phyloP scores from a whole-genome alignment of 192 early-diverging fungal genomes.

The Entomortierella beljakovae region DNA sequence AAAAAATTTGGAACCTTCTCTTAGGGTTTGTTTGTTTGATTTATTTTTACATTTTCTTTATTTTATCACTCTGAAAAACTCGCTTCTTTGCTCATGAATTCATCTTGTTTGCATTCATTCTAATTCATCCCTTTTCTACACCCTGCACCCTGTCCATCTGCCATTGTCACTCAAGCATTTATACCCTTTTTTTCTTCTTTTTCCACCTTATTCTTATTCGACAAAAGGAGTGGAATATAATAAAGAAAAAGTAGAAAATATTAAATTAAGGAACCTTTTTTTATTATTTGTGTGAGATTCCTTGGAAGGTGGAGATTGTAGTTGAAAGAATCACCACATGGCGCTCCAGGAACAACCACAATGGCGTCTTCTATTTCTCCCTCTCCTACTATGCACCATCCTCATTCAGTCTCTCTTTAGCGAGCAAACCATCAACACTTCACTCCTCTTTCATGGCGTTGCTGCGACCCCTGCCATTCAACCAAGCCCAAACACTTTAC shows the following conservation, averaged over 20 bases:
- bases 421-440: background rate
- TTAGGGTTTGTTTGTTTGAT: too few species aligned
- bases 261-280: too few species aligned
- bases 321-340: background rate
- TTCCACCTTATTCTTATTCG: too few species aligned
- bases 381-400: constrained; percentile 33
- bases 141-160: background rate
- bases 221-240: too few species aligned
- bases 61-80: too few species aligned
- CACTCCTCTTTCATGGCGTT: background rate
- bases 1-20: too few species aligned
- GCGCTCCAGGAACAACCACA: constrained; percentile 7
- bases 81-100: too few species aligned
- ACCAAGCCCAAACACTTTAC: background rate
- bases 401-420: constrained; percentile 17
- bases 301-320: background rate
- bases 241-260: too few species aligned
- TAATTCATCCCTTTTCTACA: background rate
- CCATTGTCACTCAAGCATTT: background rate
- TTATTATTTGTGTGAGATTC: background rate
- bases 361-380: constrained; percentile 29
- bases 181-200: background rate
- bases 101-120: too few species aligned
- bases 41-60: too few species aligned
- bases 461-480: background rate